Base-by-base conservation (phyloP, 192 early-diverging fungal species). In the Coemansia biformis region DNA sequence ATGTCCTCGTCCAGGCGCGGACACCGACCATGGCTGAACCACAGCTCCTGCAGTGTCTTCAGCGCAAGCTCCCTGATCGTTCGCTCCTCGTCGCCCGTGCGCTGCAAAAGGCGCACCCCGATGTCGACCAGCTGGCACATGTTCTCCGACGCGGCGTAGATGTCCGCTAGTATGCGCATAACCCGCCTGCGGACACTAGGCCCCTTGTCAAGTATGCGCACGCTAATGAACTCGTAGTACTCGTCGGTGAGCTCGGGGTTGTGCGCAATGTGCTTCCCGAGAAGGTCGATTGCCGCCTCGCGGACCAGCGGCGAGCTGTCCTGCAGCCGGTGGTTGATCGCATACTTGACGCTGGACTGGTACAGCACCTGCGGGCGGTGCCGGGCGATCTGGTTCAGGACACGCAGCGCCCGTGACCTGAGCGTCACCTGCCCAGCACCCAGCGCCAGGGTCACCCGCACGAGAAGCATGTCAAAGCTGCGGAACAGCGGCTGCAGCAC, bases 231-330 rank as follows among this genome's bases (percentile, higher is more conserved):
- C 24, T 82, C 79, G 50, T 91, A 95, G 55, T 93, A 90, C 43
- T 89, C 77, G 19, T 54, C 59, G 1, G 85, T 78, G 15, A 94
- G 76, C 38, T 65, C 76, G 8, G 75, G 65, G 26, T 85, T 79
- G 43, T 79, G 75, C 5, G 82, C 75, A 38, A 93, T 61, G 50
- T 91, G 89, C 44, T 84, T 86, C 15, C 88, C 88, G 26, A 93
- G 78, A 22, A 97, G 57, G 40, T 94, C 87, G n/a, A 92, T 83
- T 6, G 92, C 87, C 9, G 87, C 88, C 73, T 94, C 93, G 26
- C 93, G 81, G 14, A 97, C 93, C 9, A 80, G 78, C 15, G 90
- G 80, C 16, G 89, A 90, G 38, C 71, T 69, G 57, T 97, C 93
- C 38, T 87, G 80, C 24, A 97, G 55, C 15, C 89, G 74, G 17